Conservation (phyloP, 768 basidiomycete species). For the Collybiopsis confluens region DNA sequence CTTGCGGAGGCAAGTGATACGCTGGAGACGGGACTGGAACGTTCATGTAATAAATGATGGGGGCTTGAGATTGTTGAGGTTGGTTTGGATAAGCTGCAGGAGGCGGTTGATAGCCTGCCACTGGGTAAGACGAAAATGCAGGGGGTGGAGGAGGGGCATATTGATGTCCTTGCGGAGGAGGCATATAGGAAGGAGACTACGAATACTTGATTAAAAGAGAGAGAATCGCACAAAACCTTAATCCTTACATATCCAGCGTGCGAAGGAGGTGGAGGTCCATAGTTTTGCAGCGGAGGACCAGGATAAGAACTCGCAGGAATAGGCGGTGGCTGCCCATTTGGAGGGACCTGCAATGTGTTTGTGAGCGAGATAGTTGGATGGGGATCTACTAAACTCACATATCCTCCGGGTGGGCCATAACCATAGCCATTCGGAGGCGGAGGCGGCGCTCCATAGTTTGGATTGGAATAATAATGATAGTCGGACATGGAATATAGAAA, state of each 20-base stretch:
- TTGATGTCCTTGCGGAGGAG: neutral
- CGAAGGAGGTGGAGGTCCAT: neutral
- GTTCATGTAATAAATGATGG: neutral
- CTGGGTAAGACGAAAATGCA: neutral
- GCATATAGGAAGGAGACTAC: neutral
- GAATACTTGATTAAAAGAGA: no score
- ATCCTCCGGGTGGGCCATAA: neutral
- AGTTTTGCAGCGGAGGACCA: neutral
- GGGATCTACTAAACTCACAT: neutral
- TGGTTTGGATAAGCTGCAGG: neutral
- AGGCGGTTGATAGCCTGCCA: neutral
- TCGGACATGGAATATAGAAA: no score
- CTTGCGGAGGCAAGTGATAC: neutral
- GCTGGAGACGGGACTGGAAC: conserved; percentile 1
- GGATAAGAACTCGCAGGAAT: neutral
- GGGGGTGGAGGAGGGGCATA: neutral
- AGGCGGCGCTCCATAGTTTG: neutral
- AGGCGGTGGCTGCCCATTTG: neutral
- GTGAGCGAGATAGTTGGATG: neutral
- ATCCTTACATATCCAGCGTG: neutral
- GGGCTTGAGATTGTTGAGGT: neutral
- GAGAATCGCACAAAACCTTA: neutral
- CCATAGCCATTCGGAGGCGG: neutral
- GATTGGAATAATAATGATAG: neutral
- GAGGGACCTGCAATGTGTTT: neutral